phyloP scores from a whole-genome alignment of 2,329 filamentous ascomycete genomes.

The Ophiocordyceps camponoti-floridani region DNA sequence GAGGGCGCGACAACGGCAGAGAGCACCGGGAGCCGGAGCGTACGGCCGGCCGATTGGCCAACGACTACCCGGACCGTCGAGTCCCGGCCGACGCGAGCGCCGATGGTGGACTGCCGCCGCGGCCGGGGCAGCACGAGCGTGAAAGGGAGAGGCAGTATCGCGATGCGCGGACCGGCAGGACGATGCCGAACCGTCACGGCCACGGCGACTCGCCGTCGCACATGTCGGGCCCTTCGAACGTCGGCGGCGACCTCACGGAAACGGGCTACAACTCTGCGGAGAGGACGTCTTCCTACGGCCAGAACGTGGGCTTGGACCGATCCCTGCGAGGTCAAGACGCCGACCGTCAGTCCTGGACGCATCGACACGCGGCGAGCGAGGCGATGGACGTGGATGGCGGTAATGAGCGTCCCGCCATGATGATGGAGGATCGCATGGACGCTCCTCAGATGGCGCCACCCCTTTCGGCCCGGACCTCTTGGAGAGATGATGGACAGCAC shows the following conservation, averaged over 20 bases:
- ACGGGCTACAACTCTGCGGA: slow-evolving; percentile 34
- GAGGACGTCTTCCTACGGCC: slow-evolving; percentile 29
- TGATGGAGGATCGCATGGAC: slow-evolving; percentile 22
- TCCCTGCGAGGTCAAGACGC: slow-evolving; percentile 10
- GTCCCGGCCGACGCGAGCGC: slow-evolving; percentile 5
- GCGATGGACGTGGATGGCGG: slow-evolving; percentile 20
- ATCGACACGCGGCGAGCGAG: slow-evolving; percentile 10
- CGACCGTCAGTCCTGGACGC: slow-evolving; percentile 12
- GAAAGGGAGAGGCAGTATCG: slow-evolving; percentile 22
- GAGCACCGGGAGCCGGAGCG: slow-evolving; percentile 14
- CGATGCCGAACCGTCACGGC: slow-evolving; percentile 8
- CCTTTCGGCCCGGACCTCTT: slow-evolving; percentile 12
- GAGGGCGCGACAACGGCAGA: slow-evolving; percentile 13
- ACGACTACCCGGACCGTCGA: slow-evolving; percentile 20
- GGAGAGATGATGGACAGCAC: slow-evolving; percentile 23
- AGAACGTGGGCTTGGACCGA: slow-evolving; percentile 12
- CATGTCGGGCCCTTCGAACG: slow-evolving; percentile 9
- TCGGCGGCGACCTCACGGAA: slow-evolving; percentile 15
- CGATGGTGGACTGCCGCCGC: slow-evolving; percentile 14
- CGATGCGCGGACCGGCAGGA: slow-evolving; percentile 10
- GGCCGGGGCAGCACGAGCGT: slow-evolving; percentile 23
- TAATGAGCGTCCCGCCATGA: slow-evolving; percentile 25
- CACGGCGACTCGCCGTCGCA: not conserved
- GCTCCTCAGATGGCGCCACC: not conserved
- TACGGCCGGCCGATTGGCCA: not conserved